These are phyloP conservation scores for Kurtzmaniella cleridarum DNA, from an alignment of 805 yeast species.

Conservation along the genomic window DNA sequence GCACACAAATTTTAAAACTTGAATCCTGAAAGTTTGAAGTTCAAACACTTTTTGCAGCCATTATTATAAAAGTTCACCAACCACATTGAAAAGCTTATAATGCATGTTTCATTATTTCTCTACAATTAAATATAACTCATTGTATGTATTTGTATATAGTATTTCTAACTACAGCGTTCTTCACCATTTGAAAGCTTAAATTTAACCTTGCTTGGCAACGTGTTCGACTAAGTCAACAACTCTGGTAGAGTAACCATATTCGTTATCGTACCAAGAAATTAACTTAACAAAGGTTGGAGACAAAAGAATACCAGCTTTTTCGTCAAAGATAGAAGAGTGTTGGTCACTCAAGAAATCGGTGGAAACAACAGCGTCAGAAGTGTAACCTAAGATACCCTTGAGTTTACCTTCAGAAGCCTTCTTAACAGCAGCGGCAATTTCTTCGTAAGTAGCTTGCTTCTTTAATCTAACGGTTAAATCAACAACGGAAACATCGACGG, in stretches of 20 bases:
- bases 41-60: too few relatives aligned
- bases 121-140: too few relatives aligned
- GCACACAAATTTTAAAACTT: too few relatives aligned
- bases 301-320: slow-evolving; percentile 32
- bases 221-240: slow-evolving; percentile 31
- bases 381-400: slow-evolving; percentile 31
- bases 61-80: too few relatives aligned
- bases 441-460: slow-evolving; percentile 27
- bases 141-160: too few relatives aligned
- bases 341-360: slow-evolving; percentile 25
- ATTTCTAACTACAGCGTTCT: background rate
- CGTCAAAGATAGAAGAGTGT: slow-evolving; percentile 28
- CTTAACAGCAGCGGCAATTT: slow-evolving; percentile 27
- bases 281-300: slow-evolving; percentile 31
- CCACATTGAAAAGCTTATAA: too few relatives aligned
- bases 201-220: slow-evolving; percentile 16
- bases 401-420: slow-evolving; percentile 26
- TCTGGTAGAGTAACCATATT: slow-evolving; percentile 33
- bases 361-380: slow-evolving; percentile 32
- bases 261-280: slow-evolving; percentile 34
- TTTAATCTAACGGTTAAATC: slow-evolving; percentile 30
- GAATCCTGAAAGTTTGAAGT: too few relatives aligned
- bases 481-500: slow-evolving; percentile 31
- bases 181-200: too few relatives aligned
- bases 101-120: too few relatives aligned